Evolutionary conservation across 1,284 basidiomycete genomes (phyloP).

Genomic region (Sphagnurus paluster): DNA sequence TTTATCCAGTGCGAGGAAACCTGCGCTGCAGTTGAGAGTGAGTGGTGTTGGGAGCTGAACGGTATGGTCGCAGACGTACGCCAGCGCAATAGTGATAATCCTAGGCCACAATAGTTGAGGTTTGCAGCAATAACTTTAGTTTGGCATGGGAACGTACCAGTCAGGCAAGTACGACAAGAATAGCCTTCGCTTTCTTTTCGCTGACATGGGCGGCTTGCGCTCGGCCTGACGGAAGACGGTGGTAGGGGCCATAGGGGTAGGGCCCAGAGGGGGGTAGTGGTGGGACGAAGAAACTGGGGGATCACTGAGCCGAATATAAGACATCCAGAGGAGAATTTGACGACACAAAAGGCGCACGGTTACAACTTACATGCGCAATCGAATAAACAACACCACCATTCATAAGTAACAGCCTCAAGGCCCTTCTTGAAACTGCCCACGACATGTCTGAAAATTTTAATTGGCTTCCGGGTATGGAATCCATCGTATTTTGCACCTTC

Average conservation of each 20-base stretch:
- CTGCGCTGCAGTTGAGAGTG: conserved; percentile 40
- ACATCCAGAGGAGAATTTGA: conserved; percentile 13
- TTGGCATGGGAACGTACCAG: conserved; percentile 40
- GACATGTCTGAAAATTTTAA: conserved; percentile 32
- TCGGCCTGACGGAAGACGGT: conserved; percentile 17
- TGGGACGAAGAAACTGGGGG: conserved; percentile 12
- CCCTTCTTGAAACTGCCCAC: conserved; percentile 5
- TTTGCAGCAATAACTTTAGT: neutral
- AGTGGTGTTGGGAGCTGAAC: conserved; percentile 1
- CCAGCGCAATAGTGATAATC: conserved; percentile 68
- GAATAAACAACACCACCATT: too few species aligned
- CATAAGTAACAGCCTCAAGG: too few species aligned
- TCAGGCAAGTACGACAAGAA: conserved; percentile 69
- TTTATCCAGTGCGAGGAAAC: conserved; percentile 70
- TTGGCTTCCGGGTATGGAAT: conserved; percentile 47
- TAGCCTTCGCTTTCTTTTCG: conserved; percentile 41
- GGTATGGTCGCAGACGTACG: conserved; percentile 47
- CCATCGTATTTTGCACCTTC: neutral
- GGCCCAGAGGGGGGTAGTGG: neutral
- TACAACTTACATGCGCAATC: too few species aligned
- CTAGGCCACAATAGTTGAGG: conserved; percentile 33
- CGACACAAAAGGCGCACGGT: too few species aligned
- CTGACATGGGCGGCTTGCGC: conserved; percentile 25
- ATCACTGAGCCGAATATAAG: conserved; percentile 19
- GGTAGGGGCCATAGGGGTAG: conserved; percentile 15